Conservation (phyloP, 257 asterid species). For the Scutellaria barbata region DNA sequence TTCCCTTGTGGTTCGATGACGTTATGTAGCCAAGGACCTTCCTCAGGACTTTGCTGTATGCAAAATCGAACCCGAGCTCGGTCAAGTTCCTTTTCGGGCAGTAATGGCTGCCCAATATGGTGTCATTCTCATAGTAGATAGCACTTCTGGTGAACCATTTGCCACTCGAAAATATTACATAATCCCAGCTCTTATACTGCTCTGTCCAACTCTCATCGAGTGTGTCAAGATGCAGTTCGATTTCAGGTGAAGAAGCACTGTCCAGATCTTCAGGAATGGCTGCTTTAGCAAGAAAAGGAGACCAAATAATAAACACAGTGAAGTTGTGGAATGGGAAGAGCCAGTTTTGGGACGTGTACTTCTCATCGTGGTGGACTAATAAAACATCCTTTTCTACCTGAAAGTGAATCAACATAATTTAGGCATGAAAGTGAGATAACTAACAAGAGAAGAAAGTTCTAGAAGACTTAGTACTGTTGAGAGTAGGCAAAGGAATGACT, state of each 20-base stretch:
- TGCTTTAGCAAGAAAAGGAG: conserved; percentile 79
- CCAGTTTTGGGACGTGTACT: conserved; percentile 65
- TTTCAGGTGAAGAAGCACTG: conserved; percentile 68
- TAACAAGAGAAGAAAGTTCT: conserved; percentile 32
- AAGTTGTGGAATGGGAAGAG: conserved; percentile 67
- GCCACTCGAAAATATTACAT: conserved; percentile 68
- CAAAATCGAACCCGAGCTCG: conserved; percentile 56
- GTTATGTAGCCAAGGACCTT: conserved; percentile 52
- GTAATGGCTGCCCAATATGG: conserved; percentile 66
- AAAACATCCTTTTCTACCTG: conserved; percentile 63
- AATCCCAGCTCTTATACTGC: conserved; percentile 53
- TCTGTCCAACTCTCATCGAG: conserved; percentile 74
- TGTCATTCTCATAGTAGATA: conserved; percentile 60
- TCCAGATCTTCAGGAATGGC: conserved; percentile 58
- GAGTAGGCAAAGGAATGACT: conserved; percentile 74
- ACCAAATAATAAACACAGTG: conserved; percentile 69
- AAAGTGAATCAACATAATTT: not conserved
- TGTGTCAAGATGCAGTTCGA: conserved; percentile 77
- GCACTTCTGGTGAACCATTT: conserved; percentile 71
- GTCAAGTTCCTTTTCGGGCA: conserved; percentile 73
- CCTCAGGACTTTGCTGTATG: conserved; percentile 57
- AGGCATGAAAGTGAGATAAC: not conserved
- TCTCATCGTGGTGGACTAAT: conserved; percentile 69
- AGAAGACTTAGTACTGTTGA: conserved; percentile 71
- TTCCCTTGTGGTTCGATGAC: conserved; percentile 58